A percentile compares a stretch with the other conserved stretches of the same genome.
Conservation (phyloP, 345 rosid genomes). For the Gossypium raimondii region DNA sequence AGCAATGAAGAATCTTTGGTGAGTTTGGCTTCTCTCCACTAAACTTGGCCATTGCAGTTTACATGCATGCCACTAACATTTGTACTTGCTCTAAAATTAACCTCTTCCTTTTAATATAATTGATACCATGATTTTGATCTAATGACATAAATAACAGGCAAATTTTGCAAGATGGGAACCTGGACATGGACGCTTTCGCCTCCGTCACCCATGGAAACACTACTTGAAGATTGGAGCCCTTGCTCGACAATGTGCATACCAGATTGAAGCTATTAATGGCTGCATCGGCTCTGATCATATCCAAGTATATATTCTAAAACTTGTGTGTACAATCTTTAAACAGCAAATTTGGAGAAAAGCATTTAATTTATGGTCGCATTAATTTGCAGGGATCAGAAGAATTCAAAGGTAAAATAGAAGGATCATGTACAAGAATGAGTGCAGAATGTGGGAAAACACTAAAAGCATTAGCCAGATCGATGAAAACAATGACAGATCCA, state of each 20-base stretch:
- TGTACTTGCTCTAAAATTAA: constrained; percentile 1
- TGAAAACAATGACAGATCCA: constrained; percentile 49
- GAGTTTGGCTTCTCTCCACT: constrained; percentile 12
- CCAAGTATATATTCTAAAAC: constrained; percentile 37
- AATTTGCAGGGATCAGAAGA: constrained; percentile 47
- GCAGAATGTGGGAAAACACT: constrained; percentile 54
- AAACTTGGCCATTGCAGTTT: constrained; percentile 11
- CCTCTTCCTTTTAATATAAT: background rate
- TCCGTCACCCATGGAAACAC: constrained; percentile 76
- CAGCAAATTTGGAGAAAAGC: background rate
- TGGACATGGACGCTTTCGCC: constrained; percentile 57
- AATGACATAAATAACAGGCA: constrained; percentile 36
- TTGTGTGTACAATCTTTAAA: background rate
- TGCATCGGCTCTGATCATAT: constrained; percentile 38
- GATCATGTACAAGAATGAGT: constrained; percentile 41
- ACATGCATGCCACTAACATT: constrained; percentile 23
- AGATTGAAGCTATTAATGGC: constrained; percentile 58
- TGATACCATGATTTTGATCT: background rate
- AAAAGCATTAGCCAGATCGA: constrained; percentile 47
- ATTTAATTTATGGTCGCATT: background rate
- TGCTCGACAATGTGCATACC: constrained; percentile 76
- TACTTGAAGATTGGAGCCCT: constrained; percentile 61
- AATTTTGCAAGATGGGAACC: constrained; percentile 93
- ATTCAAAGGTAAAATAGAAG: constrained; percentile 40
- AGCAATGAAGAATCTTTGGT: constrained; percentile 66